Evolutionary conservation across 805 yeast genomes (phyloP).

Genomic region (Candida arabinofermentans): DNA sequence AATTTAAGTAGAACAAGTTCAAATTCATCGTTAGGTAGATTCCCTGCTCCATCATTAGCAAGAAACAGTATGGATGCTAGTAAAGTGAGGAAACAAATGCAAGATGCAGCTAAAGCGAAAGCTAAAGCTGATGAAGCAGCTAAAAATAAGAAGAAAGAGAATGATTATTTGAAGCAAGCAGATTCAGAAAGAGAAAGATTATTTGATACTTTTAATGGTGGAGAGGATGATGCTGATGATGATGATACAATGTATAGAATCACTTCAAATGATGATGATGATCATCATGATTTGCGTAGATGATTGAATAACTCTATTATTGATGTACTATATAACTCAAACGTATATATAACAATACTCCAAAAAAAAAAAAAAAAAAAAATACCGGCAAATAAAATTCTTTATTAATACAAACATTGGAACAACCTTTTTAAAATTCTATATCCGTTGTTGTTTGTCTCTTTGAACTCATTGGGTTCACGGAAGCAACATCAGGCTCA

Average conservation of each 20-base stretch:
- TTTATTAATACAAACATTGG: neutral
- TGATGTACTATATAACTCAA: too few species aligned
- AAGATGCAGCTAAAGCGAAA: neutral
- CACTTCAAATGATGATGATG: slow-evolving; percentile 16
- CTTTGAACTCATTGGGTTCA: slow-evolving; percentile 4
- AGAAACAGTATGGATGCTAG: slow-evolving; percentile 24
- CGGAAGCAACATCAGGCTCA: neutral
- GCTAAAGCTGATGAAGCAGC: neutral
- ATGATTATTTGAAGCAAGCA: slow-evolving; percentile 20
- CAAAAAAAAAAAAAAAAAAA: neutral
- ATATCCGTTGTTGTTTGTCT: slow-evolving; percentile 4
- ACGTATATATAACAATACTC: neutral
- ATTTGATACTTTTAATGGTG: slow-evolving; percentile 39
- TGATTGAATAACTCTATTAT: neutral
- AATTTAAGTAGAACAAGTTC: slow-evolving; percentile 5
- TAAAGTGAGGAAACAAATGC: slow-evolving; percentile 9
- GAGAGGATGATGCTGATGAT: slow-evolving; percentile 25
- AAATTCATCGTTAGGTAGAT: slow-evolving; percentile 8
- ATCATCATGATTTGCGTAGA: slow-evolving; percentile 1
- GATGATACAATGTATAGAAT: slow-evolving; percentile 22
- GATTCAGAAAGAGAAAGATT: slow-evolving; percentile 38
- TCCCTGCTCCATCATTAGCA: slow-evolving; percentile 13
- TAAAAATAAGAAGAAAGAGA: slow-evolving; percentile 8
- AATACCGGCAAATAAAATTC: neutral
- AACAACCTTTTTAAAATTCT: slow-evolving; percentile 5